Evolutionary conservation across 305 asterid species (phyloP), one percentile per base, ranked within the genome.

Genomic region (Nicotiana rustica): DNA sequence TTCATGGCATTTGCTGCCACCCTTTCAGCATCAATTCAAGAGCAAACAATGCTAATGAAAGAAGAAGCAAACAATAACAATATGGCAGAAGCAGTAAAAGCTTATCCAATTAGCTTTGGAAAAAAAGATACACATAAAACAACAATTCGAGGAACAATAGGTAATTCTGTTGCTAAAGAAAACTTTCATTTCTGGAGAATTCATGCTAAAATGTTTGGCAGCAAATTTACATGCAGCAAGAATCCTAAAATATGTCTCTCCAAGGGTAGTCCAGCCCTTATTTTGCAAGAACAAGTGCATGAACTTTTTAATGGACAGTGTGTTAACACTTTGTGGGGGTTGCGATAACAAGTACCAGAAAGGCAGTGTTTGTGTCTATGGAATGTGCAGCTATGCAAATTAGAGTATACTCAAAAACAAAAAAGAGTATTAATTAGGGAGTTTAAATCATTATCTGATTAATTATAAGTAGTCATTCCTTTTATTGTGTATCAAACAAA

Each of bases 271-370:
- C 90, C 90, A 1, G 92, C 89, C 89, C 0, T 86, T 90, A 82
- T 93, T 94, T 49, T 93, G 94, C 90, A 89, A 88, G 80, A 90
- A 83, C 77, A 87, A 82, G 75, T 93, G 96, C 67, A 92, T 91
- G 6, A 62, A 91, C 25, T 79, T 87, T 5, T 60, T 29, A 0
- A 81, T 29, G 2, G 93, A 91, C 38, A 85, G 56, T 87, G 88
- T 31, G 85, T 77, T 15, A 85, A 82, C 62, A 73, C 83, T 4
- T 52, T 69, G 6, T 70, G 89, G 89, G 0, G 66, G 81, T 7
- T 87, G 88, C 29, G 25, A 61, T 29, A 56, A 82, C 56, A 68
- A 67, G 62, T 87, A 88, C 70, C 71, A 81, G 77, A 71, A 80
- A 82, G 88, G 89, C 81, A 82, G 41, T 47, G 60, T 41, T 66